phyloP scores from a whole-genome alignment of 2,329 filamentous ascomycete genomes.

The Aspergillus pseudoglaucus region DNA sequence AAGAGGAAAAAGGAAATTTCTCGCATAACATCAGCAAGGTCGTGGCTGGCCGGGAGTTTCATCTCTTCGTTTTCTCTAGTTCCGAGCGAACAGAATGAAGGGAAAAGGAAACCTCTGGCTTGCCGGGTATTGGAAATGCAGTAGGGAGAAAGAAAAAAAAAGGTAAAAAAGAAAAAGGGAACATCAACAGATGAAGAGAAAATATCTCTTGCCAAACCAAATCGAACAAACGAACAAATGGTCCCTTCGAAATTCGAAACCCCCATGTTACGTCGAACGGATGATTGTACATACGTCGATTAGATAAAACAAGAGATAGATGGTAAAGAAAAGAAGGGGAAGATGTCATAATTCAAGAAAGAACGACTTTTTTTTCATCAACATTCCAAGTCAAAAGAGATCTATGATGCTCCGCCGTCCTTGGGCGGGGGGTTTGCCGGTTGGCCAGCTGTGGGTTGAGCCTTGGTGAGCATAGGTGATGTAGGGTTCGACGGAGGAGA shows the following conservation, averaged over 20 bases:
- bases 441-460: conserved; percentile 38
- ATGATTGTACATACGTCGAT: not conserved
- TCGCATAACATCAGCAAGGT: conserved; percentile 12
- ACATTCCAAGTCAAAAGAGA: conserved; percentile 25
- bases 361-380: conserved; percentile 25
- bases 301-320: conserved; percentile 5
- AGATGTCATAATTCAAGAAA: conserved; percentile 30
- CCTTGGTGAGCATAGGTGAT: conserved; percentile 42
- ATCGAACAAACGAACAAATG: not conserved
- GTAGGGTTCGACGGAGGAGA: conserved; percentile 45
- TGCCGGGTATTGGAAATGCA: conserved; percentile 22
- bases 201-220: not conserved
- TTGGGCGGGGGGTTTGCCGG: conserved; percentile 40
- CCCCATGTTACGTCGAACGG: not conserved
- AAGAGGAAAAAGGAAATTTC: conserved; percentile 6
- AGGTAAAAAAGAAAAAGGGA: conserved; percentile 3
- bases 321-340: conserved; percentile 2
- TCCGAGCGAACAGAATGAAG: conserved; percentile 5
- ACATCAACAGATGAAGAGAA: conserved; percentile 1
- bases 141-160: conserved; percentile 6
- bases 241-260: not conserved
- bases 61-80: conserved; percentile 2
- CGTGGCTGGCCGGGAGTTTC: conserved; percentile 14
- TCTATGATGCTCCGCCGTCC: conserved; percentile 36
- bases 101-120: conserved; percentile 10